Evolutionary conservation across 768 basidiomycete species (phyloP), one percentile per base, ranked within the genome.

Genomic region (Leucogyrophana mollusca): DNA sequence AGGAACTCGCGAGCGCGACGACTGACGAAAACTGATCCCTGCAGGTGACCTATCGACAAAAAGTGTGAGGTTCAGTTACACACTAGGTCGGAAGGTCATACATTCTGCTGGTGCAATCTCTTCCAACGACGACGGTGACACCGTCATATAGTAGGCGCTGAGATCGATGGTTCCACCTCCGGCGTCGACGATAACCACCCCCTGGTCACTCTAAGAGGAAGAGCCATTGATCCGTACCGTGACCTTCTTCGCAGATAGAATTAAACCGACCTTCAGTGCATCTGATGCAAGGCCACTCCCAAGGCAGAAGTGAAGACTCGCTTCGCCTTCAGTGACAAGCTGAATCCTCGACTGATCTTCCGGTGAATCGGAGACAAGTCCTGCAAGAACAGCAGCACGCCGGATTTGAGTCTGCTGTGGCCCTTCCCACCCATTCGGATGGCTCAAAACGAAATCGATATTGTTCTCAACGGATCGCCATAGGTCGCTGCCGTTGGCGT

Each of bases 161-260:
- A 83, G 65, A 49, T 85, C 82, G 21, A 84, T 67, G 0, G 80
- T 85, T 16, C 80, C 82, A 34, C 80, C 80, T 6, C 82, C 82
- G 3, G 80, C 79, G 47, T 84, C 80, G n/a, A 83, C 73, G 25
- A 83, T 66, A 47, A 79, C 62, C 3, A 81, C 63, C 1, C 75
- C 77, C 36, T 76, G 57, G 10, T 73, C 73, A 11, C 58, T 63
- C 76, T 79, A 50, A 34, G 22, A 18, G 22, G 11, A 13, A 6
- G 13, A 30, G 4, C 4, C 7, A 22, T 56, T 24, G 55, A 47
- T 20, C 0, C 43, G 14, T 21, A 22, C 17, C 16, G 20, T 23
- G 18, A 25, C 3, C 30, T 21, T 17, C n/a, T n/a, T 37, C 13
- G 16, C 8, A 23, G 18, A 33, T 21, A 27, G 32, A 6, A 42